Base-by-base conservation (phyloP, 2,329 filamentous ascomycete genomes). In the Hypoxylon rubiginosum region DNA sequence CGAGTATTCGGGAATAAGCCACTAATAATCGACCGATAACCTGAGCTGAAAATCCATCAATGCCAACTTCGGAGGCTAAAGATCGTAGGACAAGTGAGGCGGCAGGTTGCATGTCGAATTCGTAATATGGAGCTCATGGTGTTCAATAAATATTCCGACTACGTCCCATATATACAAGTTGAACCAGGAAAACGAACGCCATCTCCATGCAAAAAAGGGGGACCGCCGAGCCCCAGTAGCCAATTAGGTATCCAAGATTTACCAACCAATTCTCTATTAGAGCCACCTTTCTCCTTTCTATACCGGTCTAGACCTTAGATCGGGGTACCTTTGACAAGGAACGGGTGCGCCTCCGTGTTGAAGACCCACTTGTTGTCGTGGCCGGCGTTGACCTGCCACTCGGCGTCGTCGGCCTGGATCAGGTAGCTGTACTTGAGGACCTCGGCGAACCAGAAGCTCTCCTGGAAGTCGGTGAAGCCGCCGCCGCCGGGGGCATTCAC, bases 371-470 rank as follows among this genome's bases (percentile, higher is more conserved):
- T 60, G 69, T 85, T 85, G n/a, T 76, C 73, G 51, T 79, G 76
- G 48, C 79, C 77, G 10, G 79, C 78, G 69, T 82, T 80, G 53
- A 87, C 77, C 74, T 87, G 85, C 72, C 83, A 84, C 4, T 77
- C 75, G 2, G 84, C 88, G 32, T 92, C 91, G 76, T 79, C 81
- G 0, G 86, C 84, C 75, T 89, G 88, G 63, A 92, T 91, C 72
- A 97, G 77, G 80, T 92, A 97, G 61, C 86, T 82, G 77, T 97
- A 97, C 84, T 97, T 97, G 78, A 97, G 77, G 67, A 94, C 91
- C 82, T 97, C 93, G 0, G 93, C 93, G 77, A 97, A 93, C 82
- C 92, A 90, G 81, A 96, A 97, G 73, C 91, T 94, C 80, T 97
- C 92, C 83, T 95, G 91, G 76, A 91, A 90, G 77, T 97, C 88